Evolutionary conservation across 768 basidiomycete genomes (phyloP).

Genomic region (Rossbeevera mucosa): DNA sequence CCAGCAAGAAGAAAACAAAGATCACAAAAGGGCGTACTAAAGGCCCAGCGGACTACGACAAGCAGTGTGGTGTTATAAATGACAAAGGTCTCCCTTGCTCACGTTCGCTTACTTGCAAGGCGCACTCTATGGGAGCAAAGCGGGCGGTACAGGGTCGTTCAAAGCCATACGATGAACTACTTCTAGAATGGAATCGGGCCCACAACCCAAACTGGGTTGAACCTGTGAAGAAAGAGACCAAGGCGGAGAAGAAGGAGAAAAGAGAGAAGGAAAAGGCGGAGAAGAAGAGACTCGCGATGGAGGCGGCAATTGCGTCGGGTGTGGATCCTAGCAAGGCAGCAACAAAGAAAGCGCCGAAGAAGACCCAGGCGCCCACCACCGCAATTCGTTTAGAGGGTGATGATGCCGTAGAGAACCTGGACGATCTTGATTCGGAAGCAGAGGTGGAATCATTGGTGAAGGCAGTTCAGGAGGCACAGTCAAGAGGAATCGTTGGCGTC

Average conservation of each 20-base stretch:
- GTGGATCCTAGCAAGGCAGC: conserved; percentile 40
- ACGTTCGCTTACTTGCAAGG: conserved; percentile 95
- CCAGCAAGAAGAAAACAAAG: conserved; percentile 79
- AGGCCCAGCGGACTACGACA: conserved; percentile 86
- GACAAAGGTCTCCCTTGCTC: conserved; percentile 91
- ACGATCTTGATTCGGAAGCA: conserved; percentile 79
- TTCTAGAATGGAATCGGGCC: conserved; percentile 87
- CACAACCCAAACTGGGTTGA: conserved; percentile 87
- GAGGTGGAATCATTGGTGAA: conserved; percentile 73
- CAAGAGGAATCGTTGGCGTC: conserved; percentile 54
- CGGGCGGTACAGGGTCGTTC: conserved; percentile 86
- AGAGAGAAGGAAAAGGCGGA: conserved; percentile 76
- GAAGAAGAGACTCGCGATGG: conserved; percentile 70
- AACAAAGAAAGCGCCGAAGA: conserved; percentile 64
- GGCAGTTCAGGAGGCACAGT: conserved; percentile 52
- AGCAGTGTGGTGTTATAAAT: conserved; percentile 95
- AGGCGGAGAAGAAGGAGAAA: conserved; percentile 84
- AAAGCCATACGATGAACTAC: conserved; percentile 75
- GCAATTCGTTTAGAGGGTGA: conserved; percentile 52
- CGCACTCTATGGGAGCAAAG: conserved; percentile 96
- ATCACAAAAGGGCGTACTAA: conserved; percentile 75
- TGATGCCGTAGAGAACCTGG: conserved; percentile 64
- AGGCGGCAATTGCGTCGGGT: conserved; percentile 64
- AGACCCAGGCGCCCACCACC: conserved; percentile 49
- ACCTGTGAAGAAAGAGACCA: conserved; percentile 80